phyloP scores from a whole-genome alignment of 495 filamentous ascomycete genomes.

The Lophium mytilinum region DNA sequence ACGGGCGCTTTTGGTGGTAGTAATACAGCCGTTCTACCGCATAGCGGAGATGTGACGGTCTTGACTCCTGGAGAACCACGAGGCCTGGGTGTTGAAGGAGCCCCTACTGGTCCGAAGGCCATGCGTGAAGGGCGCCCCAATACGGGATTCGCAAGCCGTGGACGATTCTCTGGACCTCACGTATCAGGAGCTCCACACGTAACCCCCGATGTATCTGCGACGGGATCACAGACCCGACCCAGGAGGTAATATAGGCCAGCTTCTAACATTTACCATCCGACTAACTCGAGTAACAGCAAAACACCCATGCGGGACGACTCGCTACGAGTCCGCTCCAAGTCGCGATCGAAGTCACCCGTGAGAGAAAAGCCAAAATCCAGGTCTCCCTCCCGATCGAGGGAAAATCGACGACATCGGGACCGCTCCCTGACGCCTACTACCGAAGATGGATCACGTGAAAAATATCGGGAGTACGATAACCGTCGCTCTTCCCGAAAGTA shows the following conservation, averaged over 20 bases:
- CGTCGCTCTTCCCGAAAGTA: slow-evolving; percentile 39
- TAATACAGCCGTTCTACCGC: slow-evolving; percentile 11
- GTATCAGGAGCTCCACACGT: neutral
- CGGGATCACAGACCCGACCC: slow-evolving; percentile 1
- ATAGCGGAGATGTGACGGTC: slow-evolving; percentile 19
- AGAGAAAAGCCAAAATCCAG: slow-evolving; percentile 31
- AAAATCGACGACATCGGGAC: slow-evolving; percentile 49
- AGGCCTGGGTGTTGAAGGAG: slow-evolving; percentile 61
- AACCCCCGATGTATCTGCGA: slow-evolving; percentile 2
- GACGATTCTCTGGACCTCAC: slow-evolving; percentile 26
- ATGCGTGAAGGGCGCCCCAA: slow-evolving; percentile 82
- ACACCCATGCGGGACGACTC: slow-evolving; percentile 16
- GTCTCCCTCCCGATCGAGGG: slow-evolving; percentile 37
- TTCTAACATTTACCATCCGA: neutral
- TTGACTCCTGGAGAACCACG: slow-evolving; percentile 34
- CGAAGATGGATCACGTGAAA: slow-evolving; percentile 42
- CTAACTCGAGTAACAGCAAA: slow-evolving; percentile 3
- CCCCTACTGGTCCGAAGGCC: slow-evolving; percentile 87
- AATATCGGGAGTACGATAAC: slow-evolving; percentile 37
- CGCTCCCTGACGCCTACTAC: slow-evolving; percentile 46
- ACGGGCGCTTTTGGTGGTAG: neutral
- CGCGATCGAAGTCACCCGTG: slow-evolving; percentile 14
- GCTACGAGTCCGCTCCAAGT: slow-evolving; percentile 11
- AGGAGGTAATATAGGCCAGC: slow-evolving; percentile 31
- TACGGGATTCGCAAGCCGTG: slow-evolving; percentile 48